Evolutionary conservation across 2,329 filamentous ascomycete species (phyloP), one percentile per base, ranked within the genome.

Genomic region (Hymenoscyphus occultus): DNA sequence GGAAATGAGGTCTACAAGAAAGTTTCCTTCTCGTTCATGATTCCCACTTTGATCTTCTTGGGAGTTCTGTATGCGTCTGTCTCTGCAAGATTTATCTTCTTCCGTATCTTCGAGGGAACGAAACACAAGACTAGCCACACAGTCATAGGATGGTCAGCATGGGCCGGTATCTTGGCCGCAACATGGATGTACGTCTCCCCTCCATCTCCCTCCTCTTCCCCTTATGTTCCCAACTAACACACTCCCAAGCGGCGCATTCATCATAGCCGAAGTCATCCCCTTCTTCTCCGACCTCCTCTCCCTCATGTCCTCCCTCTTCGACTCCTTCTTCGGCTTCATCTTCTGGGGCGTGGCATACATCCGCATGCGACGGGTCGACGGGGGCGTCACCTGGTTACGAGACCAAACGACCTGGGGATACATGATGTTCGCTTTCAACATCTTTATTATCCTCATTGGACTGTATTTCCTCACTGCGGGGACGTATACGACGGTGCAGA

Each of bases 281-380:
- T 97, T 97, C 83, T 97, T 97, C 80, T 90, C 88, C 9, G 92
- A 72, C 42, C 1, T 88, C 1, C 77, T 87, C n/a, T 88, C 87
- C 4, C 81, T 92, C 67, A 91, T 93, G 89, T 90, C 88, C n/a
- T 92, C 92, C 3, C 84, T 97, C 1, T 97, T 97, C 74, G 92
- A 97, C 78, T 94, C 90, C 62, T 94, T 93, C 83, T 94, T 94
- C 73, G 93, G 93, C 31, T 97, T 97, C 81, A 96, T 97, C 74
- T 97, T 97, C 81, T 97, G 91, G 91, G 91, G 90, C 13, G 84
- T 92, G 1, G 91, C 90, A 0, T 94, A 92, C 74, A 84, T 93
- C 73, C 85, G 90, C 64, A 91, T 94, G 90, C 83, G 90, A 59
- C 80, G 79, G 22, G 89, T 84, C 1, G 89, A 91, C 68, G 82